phyloP scores from a whole-genome alignment of 345 rosid species.

The Lagerstroemia speciosa region DNA sequence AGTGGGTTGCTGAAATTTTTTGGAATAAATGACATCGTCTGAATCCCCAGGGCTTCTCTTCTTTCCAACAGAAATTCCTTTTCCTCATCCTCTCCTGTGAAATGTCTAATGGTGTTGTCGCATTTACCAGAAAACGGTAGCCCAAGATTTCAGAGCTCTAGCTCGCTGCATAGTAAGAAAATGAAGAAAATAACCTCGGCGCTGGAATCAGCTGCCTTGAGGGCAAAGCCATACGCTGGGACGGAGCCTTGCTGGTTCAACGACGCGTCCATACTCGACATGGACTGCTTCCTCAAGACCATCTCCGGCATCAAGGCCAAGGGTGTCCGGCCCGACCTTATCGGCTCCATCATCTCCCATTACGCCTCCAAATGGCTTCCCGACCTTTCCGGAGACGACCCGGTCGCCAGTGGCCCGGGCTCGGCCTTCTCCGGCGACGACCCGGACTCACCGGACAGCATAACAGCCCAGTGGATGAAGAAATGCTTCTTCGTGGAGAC shows the following conservation, averaged over 20 bases:
- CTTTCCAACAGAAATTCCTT: too few species aligned
- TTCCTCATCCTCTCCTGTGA: too few species aligned
- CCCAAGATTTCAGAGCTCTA: not conserved
- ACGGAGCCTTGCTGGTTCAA: slow-evolving; percentile 43
- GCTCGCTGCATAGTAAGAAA: not conserved
- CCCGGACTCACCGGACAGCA: slow-evolving; percentile 39
- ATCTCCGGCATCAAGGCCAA: slow-evolving; percentile 62
- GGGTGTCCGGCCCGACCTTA: slow-evolving; percentile 68
- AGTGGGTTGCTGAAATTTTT: too few species aligned
- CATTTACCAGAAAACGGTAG: too few species aligned
- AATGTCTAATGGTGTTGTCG: too few species aligned
- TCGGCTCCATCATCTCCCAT: slow-evolving; percentile 75
- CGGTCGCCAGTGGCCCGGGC: slow-evolving; percentile 9
- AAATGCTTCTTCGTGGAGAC: slow-evolving; percentile 72
- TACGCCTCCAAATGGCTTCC: slow-evolving; percentile 88
- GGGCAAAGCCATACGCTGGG: slow-evolving; percentile 12
- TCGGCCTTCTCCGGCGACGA: slow-evolving; percentile 2
- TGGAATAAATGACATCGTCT: too few species aligned
- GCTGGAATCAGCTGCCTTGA: slow-evolving; percentile 32
- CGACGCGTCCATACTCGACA: slow-evolving; percentile 67
- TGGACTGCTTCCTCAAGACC: slow-evolving; percentile 74
- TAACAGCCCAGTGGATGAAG: slow-evolving; percentile 59
- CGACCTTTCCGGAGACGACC: slow-evolving; percentile 33
- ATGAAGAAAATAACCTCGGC: slow-evolving; percentile 35
- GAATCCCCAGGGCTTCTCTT: too few species aligned